Conservation (phyloP, 2,329 filamentous ascomycete species). For the Neonectria neomacrospora region DNA sequence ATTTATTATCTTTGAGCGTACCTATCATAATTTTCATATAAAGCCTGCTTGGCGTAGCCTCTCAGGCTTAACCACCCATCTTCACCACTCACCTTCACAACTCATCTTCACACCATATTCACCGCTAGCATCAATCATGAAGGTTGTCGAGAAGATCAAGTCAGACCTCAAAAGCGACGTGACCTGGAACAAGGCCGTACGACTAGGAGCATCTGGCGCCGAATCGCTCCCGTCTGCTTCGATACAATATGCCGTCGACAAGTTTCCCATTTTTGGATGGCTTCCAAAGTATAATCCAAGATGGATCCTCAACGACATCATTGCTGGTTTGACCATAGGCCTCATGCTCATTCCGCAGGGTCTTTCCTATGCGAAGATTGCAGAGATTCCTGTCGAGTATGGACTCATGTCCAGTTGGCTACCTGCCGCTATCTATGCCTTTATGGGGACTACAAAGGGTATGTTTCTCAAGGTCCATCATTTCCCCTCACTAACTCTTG, state of each 20-base stretch:
- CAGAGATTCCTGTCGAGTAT: constrained; percentile 69
- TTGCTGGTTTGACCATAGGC: constrained; percentile 70
- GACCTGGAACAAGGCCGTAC: constrained; percentile 41
- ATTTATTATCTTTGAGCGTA: background rate
- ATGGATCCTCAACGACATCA: constrained; percentile 71
- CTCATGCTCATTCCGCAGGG: constrained; percentile 71
- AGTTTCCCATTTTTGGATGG: constrained; percentile 72
- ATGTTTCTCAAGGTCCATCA: constrained; percentile 1
- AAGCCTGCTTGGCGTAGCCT: background rate
- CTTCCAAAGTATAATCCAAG: constrained; percentile 68
- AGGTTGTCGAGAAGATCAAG: constrained; percentile 33
- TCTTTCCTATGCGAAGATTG: constrained; percentile 71
- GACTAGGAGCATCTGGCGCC: constrained; percentile 35
- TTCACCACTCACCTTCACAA: background rate
- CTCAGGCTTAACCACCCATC: background rate
- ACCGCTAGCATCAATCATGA: constrained; percentile 26
- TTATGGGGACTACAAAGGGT: constrained; percentile 73
- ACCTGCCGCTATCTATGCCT: constrained; percentile 65
- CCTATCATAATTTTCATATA: background rate
- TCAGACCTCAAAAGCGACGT: constrained; percentile 36
- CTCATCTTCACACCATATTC: background rate
- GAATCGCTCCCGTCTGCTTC: constrained; percentile 61
- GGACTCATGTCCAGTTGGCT: constrained; percentile 70
- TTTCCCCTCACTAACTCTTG: background rate
- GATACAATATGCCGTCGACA: constrained; percentile 67